Evolutionary conservation across 2,329 filamentous ascomycete species (phyloP).

Genomic region (Penicillium freii): DNA sequence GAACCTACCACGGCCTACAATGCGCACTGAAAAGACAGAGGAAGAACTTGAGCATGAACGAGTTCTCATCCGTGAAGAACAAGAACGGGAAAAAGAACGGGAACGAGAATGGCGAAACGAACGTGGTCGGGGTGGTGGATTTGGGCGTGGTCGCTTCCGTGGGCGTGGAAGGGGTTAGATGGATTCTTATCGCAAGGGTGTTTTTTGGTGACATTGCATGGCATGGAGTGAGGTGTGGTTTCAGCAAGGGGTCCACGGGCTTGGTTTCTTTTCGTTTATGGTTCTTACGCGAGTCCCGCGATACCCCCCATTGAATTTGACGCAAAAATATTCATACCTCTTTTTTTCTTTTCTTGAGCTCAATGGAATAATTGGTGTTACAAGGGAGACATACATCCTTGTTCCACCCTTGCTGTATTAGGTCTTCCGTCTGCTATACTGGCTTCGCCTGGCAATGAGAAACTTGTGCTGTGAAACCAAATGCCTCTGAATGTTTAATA

Average conservation of each 20-base stretch:
- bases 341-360: not conserved
- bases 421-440: not conserved
- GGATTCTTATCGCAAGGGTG: not conserved
- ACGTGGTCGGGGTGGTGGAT: slow-evolving; percentile 51
- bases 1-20: slow-evolving; percentile 61
- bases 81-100: slow-evolving; percentile 54
- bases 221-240: slow-evolving; percentile 8
- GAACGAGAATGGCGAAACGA: slow-evolving; percentile 54
- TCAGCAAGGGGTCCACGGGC: slow-evolving; percentile 1
- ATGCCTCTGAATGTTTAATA: not conserved
- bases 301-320: slow-evolving; percentile 13
- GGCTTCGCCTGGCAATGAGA: not conserved
- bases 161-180: slow-evolving; percentile 48
- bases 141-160: slow-evolving; percentile 43
- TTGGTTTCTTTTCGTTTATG: slow-evolving; percentile 5
- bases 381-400: not conserved
- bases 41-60: slow-evolving; percentile 64
- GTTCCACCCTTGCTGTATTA: not conserved
- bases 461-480: not conserved
- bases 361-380: not conserved
- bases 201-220: slow-evolving; percentile 11
- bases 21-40: slow-evolving; percentile 67
- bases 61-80: slow-evolving; percentile 58
- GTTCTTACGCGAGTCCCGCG: slow-evolving; percentile 6
- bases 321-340: not conserved